Evolutionary conservation across 2,329 filamentous ascomycete species (phyloP).

Genomic region (Dothideomycetes sp.): DNA sequence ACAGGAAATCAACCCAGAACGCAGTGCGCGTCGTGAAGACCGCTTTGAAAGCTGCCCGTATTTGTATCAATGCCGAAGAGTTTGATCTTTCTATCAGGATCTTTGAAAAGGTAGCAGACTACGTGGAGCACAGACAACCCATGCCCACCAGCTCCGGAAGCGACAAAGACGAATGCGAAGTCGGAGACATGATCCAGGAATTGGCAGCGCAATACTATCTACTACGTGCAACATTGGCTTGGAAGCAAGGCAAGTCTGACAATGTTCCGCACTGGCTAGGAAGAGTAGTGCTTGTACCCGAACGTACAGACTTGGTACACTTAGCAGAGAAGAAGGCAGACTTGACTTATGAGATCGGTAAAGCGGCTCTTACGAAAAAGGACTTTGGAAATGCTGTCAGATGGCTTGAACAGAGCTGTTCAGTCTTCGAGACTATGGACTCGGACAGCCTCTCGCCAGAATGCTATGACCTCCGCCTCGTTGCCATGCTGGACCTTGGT

Average conservation of each 20-base stretch:
- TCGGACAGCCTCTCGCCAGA: conserved; percentile 49
- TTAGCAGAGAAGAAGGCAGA: conserved; percentile 56
- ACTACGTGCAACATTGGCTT: conserved; percentile 61
- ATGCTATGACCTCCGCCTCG: conserved; percentile 54
- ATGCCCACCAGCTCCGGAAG: conserved; percentile 3
- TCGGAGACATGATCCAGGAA: conserved; percentile 25
- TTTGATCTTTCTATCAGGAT: conserved; percentile 50
- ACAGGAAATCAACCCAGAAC: conserved; percentile 22
- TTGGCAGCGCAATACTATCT: conserved; percentile 56
- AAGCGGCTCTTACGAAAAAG: conserved; percentile 43
- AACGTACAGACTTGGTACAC: conserved; percentile 38
- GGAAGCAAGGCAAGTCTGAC: conserved; percentile 62
- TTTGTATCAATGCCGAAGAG: conserved; percentile 53
- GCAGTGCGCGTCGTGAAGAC: conserved; percentile 53
- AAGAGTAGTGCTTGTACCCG: conserved; percentile 41
- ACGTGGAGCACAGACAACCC: conserved; percentile 21
- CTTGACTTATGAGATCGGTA: conserved; percentile 64
- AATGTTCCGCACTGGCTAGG: conserved; percentile 70
- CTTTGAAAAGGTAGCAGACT: conserved; percentile 56
- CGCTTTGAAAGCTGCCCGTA: conserved; percentile 55
- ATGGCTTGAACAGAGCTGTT: conserved; percentile 65
- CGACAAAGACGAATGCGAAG: conserved; percentile 14
- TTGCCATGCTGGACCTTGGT: conserved; percentile 51
- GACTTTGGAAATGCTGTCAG: conserved; percentile 49
- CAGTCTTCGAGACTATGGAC: conserved; percentile 48